phyloP scores from a whole-genome alignment of 1,284 basidiomycete species.

The Lentinula novae-zelandiae region DNA sequence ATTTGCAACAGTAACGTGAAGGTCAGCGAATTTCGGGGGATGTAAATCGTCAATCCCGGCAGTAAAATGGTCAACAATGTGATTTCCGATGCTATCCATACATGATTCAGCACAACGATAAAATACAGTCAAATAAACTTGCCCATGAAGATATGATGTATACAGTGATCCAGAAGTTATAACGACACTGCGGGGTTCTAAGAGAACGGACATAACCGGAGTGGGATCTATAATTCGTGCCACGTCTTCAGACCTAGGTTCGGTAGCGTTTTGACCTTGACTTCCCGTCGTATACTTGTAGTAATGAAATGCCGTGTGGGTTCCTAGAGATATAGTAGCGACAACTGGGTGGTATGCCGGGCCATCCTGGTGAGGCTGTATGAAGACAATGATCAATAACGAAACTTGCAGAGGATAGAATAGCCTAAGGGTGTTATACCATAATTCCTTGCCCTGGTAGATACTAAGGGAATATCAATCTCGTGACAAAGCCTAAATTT shows the following conservation, averaged over 20 bases:
- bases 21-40: conserved; percentile 21
- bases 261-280: conserved; percentile 14
- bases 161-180: conserved; percentile 74
- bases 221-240: conserved; percentile 57
- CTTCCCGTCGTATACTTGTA: conserved; percentile 56
- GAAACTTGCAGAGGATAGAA: background rate
- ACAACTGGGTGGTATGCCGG: conserved; percentile 86
- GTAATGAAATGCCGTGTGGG: conserved; percentile 83
- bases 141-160: conserved; percentile 67
- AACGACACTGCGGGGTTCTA: conserved; percentile 80
- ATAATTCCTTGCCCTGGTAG: conserved; percentile 89
- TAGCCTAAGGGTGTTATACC: conserved; percentile 36
- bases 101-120: background rate
- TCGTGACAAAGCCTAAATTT: background rate
- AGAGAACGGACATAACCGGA: conserved; percentile 70
- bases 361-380: conserved; percentile 90
- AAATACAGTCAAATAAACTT: conserved; percentile 15
- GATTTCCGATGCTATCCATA: conserved; percentile 49
- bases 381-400: background rate
- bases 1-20: conserved; percentile 51
- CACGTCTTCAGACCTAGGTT: conserved; percentile 3
- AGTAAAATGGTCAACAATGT: conserved; percentile 44
- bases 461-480: conserved; percentile 49
- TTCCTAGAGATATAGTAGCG: conserved; percentile 84
- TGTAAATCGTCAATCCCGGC: conserved; percentile 15